Conservation (phyloP, 2,329 filamentous ascomycete species). For the Colletotrichum sublineola region DNA sequence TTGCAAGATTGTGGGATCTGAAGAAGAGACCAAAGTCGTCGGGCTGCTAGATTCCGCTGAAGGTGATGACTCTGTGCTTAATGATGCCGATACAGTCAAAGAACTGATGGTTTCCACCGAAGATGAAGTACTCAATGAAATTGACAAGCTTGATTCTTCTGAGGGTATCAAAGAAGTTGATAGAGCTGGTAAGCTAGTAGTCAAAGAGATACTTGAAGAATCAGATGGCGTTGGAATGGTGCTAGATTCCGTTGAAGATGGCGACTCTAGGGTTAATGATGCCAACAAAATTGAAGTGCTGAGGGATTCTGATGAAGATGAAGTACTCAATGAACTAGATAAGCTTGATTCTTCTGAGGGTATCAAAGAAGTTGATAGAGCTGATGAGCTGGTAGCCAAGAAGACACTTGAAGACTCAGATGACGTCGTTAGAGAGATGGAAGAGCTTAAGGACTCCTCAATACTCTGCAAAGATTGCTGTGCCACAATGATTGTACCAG, state of each 20-base stretch:
- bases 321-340: background rate
- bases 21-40: too few relatives aligned
- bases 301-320: background rate
- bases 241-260: too few relatives aligned
- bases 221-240: background rate
- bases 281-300: background rate
- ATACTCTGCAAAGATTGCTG: background rate
- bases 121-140: background rate
- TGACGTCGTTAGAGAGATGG: background rate
- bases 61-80: too few relatives aligned
- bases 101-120: background rate
- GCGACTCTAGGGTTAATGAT: background rate
- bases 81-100: background rate
- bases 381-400: background rate
- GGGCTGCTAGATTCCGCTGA: too few relatives aligned
- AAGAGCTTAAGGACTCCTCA: background rate
- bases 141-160: background rate
- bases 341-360: background rate
- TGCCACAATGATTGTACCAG: slow-evolving; percentile 9
- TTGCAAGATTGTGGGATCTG: too few relatives aligned
- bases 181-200: background rate
- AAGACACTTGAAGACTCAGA: background rate
- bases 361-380: background rate
- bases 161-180: background rate
- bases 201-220: background rate